phyloP scores from a whole-genome alignment of 345 rosid species.

The Syzygium oleosum region DNA sequence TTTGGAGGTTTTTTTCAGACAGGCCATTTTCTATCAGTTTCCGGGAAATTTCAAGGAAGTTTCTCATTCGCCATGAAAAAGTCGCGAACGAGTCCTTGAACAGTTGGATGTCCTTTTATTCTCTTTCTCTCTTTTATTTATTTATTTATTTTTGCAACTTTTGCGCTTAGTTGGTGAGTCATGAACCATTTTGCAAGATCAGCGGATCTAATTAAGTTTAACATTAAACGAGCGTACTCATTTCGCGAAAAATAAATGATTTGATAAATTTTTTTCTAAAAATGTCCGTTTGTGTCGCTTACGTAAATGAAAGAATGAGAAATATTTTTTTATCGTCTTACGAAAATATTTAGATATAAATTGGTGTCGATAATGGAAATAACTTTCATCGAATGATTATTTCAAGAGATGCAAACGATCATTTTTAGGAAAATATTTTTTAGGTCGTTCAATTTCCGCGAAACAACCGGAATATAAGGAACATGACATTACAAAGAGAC shows the following conservation, averaged over 20 bases:
- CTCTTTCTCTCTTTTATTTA: not conserved
- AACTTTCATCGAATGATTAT: not conserved
- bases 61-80: not conserved
- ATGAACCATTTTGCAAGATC: not conserved
- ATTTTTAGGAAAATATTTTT: not conserved
- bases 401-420: not conserved
- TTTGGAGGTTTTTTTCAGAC: not conserved
- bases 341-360: not conserved
- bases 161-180: not conserved
- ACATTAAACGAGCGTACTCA: accelerated
- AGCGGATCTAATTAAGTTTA: not conserved
- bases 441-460: not conserved
- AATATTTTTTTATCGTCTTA: not conserved
- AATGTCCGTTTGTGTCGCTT: accelerated
- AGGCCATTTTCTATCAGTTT: not conserved
- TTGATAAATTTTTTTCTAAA: accelerated
- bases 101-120: not conserved
- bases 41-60: not conserved
- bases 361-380: not conserved
- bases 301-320: not conserved
- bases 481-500: no score
- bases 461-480: not conserved
- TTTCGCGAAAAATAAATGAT: not conserved
- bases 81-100: not conserved
- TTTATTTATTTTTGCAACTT: not conserved